phyloP scores from a whole-genome alignment of 1,284 basidiomycete species.

The Leccinum subrobustum region DNA sequence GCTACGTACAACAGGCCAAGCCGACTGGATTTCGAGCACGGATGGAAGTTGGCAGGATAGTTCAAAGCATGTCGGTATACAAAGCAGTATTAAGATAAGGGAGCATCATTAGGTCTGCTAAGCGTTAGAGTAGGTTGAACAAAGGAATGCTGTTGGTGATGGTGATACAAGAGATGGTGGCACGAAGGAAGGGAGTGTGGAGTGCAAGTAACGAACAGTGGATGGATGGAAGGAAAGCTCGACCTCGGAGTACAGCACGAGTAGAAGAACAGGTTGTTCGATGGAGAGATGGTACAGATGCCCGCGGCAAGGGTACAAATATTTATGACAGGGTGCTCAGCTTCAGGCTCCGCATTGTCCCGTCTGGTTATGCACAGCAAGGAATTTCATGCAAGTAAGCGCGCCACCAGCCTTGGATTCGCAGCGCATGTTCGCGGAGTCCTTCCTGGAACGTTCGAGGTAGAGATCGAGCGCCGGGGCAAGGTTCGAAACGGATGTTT shows the following conservation, averaged over 20 bases:
- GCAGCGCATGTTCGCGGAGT: constrained; percentile 5
- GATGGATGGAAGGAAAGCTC: neutral
- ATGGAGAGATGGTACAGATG: constrained; percentile 9
- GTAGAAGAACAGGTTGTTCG: constrained; percentile 13
- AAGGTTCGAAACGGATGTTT: neutral
- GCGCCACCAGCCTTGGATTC: constrained; percentile 8
- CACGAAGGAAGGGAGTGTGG: constrained; percentile 5
- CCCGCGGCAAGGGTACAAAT: neutral
- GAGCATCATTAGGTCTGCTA: neutral
- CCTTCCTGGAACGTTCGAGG: constrained; percentile 6
- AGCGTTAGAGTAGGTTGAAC: constrained; percentile 11
- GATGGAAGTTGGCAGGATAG: neutral
- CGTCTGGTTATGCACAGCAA: constrained; percentile 21
- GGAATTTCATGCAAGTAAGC: constrained; percentile 22
- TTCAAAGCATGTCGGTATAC: constrained; percentile 4
- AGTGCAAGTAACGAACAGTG: constrained; percentile 11
- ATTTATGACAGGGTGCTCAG: neutral
- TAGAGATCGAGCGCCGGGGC: constrained; percentile 14
- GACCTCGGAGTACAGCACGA: constrained; percentile 13
- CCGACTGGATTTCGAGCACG: neutral
- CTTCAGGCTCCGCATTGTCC: constrained; percentile 15
- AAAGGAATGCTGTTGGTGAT: constrained; percentile 5
- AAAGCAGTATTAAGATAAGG: constrained; percentile 7
- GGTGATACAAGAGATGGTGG: constrained; percentile 12
- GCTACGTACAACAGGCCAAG: neutral